Percentiles rank a stretch among this genome's conserved stretches.
Conservation (phyloP, 495 filamentous ascomycete genomes). For the Podospora australis region DNA sequence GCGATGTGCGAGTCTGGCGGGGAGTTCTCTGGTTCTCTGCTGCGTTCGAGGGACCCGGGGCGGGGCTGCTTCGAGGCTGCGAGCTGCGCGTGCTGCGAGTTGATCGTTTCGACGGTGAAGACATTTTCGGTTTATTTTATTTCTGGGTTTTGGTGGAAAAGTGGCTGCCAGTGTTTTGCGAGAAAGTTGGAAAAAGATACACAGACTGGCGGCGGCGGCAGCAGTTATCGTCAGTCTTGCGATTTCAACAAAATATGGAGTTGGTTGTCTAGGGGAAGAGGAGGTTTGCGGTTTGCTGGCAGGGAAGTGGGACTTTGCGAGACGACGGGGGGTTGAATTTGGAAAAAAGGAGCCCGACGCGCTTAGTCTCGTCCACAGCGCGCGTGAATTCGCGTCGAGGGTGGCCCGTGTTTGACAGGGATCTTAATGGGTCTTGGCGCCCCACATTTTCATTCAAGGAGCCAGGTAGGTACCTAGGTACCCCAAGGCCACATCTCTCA, state of each 20-base stretch:
- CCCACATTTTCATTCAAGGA: too few species aligned
- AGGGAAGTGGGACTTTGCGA: conserved; percentile 14
- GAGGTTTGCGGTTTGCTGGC: conserved; percentile 5
- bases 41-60: too few species aligned
- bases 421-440: too few species aligned
- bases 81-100: conserved; percentile 48
- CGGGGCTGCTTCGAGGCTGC: conserved; percentile 45
- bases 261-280: not conserved
- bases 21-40: conserved; percentile 42
- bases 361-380: too few species aligned
- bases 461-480: too few species aligned
- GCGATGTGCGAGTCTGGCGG: conserved; percentile 37
- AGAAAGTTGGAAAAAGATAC: not conserved
- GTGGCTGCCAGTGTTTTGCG: conserved; percentile 13
- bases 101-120: conserved; percentile 50
- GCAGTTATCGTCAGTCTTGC: too few species aligned
- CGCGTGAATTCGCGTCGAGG: too few species aligned
- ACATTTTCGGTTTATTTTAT: conserved; percentile 39
- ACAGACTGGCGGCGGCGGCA: not conserved
- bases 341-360: too few species aligned
- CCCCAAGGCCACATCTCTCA: too few species aligned
- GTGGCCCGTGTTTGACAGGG: too few species aligned
- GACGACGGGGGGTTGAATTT: too few species aligned
- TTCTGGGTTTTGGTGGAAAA: not conserved
- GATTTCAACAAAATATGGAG: too few species aligned